phyloP scores from a whole-genome alignment of 2,329 filamentous ascomycete genomes.

The Botrytis squamosa region DNA sequence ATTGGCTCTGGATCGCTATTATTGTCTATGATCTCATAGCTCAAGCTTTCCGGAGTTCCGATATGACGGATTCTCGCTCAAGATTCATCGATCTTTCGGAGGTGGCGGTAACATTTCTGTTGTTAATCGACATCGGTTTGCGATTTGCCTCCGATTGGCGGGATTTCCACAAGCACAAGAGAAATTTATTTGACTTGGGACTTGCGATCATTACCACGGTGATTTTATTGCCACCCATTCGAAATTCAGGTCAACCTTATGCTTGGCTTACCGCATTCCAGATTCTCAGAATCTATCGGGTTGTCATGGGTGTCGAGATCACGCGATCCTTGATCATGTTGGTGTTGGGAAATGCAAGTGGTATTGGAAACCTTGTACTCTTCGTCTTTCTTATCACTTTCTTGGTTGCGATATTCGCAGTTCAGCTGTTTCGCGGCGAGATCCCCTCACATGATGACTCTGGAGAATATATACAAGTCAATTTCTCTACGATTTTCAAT shows the following conservation, averaged over 20 bases:
- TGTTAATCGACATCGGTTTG: constrained; percentile 79
- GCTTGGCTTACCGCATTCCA: constrained; percentile 92
- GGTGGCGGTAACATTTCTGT: constrained; percentile 70
- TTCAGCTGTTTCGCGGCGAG: constrained; percentile 88
- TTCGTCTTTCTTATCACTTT: constrained; percentile 97
- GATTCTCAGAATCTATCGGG: constrained; percentile 85
- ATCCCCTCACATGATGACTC: constrained; percentile 62
- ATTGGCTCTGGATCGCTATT: constrained; percentile 73
- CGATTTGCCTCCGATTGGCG: constrained; percentile 79
- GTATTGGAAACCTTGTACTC: constrained; percentile 90
- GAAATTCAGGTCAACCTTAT: constrained; percentile 68
- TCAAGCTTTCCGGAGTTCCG: constrained; percentile 73
- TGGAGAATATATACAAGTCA: constrained; percentile 65
- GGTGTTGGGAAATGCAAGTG: constrained; percentile 85
- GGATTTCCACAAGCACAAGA: constrained; percentile 68
- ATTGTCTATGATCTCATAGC: constrained; percentile 79
- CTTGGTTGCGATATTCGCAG: constrained; percentile 87
- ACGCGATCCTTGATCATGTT: constrained; percentile 83
- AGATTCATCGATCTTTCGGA: constrained; percentile 71
- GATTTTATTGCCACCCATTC: constrained; percentile 83
- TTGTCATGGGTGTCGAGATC: constrained; percentile 84
- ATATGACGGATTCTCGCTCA: constrained; percentile 63
- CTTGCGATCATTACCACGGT: constrained; percentile 79
- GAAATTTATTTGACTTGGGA: constrained; percentile 76
- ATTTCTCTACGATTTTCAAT: constrained; percentile 91